Conservation (phyloP, 164 flowering plant species). For the Tinospora cordifolia region DNA sequence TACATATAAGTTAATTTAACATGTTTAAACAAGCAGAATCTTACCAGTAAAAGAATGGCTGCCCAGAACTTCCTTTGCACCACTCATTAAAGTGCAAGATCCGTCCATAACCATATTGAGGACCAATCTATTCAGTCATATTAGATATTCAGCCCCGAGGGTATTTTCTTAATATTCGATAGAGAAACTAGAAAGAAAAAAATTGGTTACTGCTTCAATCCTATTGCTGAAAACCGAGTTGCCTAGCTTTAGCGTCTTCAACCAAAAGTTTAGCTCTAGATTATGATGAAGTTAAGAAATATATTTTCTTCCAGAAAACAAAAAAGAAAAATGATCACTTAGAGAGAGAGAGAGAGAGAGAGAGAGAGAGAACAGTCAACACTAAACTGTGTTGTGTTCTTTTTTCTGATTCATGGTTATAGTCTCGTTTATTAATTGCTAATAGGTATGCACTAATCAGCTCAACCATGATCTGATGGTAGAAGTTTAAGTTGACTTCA, state of each 20-base stretch:
- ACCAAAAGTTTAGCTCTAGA: conserved; percentile 10
- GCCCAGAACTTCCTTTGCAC: conserved; percentile 66
- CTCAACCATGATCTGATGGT: too few relatives aligned
- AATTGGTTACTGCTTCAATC: conserved; percentile 78
- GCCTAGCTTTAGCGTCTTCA: conserved; percentile 59
- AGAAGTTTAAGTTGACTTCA: too few relatives aligned
- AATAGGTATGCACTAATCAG: background rate
- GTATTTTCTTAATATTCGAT: background rate
- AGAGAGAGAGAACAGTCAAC: background rate
- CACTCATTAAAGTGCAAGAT: conserved; percentile 68
- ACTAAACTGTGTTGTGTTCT: background rate
- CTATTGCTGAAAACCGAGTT: conserved; percentile 89
- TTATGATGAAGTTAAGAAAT: background rate
- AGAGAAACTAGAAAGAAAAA: background rate
- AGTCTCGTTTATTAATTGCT: background rate
- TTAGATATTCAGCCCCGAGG: background rate
- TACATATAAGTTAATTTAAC: too few relatives aligned
- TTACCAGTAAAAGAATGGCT: conserved; percentile 96
- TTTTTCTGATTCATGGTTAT: background rate
- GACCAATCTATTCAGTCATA: conserved; percentile 56
- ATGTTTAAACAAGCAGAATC: too few relatives aligned
- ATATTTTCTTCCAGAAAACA: background rate
- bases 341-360: background rate
- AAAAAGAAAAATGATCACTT: background rate
- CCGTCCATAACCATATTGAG: conserved; percentile 89